These are phyloP conservation scores for Pestalotiopsis sp. DNA, from an alignment of 2,329 filamentous ascomycete species.

Conservation along the genomic window DNA sequence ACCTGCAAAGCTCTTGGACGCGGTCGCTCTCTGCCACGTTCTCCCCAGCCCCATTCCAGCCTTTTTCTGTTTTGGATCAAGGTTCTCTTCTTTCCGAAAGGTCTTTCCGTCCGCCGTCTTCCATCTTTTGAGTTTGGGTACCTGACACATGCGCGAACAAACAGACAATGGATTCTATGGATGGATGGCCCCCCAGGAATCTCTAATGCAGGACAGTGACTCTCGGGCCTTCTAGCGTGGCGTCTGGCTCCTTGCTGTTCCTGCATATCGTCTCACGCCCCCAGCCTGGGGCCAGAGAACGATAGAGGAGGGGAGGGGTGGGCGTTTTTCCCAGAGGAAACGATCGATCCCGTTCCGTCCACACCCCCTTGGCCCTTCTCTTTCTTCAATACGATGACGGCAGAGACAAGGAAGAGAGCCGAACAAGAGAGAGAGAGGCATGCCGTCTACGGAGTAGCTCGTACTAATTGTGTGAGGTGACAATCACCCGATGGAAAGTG, in stretches of 20 bases:
- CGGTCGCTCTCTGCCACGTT: no score
- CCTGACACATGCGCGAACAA: background rate
- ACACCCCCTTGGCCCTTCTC: background rate
- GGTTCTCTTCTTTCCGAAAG: background rate
- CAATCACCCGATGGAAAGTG: background rate
- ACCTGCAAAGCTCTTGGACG: no score
- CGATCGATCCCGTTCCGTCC: background rate
- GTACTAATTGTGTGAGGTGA: background rate
- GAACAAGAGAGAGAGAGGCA: background rate
- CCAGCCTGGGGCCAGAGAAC: background rate
- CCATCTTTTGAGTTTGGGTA: background rate
- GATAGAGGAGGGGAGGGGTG: background rate
- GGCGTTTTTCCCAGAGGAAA: background rate
- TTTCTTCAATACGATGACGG: background rate
- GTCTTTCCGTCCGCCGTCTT: background rate
- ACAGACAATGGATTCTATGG: background rate
- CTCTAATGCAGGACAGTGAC: no score
- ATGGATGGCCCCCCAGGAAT: background rate
- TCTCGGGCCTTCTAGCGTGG: background rate
- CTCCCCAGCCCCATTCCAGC: no score
- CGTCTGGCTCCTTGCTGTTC: background rate
- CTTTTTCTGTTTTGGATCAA: no score
- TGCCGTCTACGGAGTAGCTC: background rate
- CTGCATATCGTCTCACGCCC: background rate
- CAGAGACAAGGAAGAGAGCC: background rate